Conservation (phyloP, 116 monocot species). For the Zostera marina region DNA sequence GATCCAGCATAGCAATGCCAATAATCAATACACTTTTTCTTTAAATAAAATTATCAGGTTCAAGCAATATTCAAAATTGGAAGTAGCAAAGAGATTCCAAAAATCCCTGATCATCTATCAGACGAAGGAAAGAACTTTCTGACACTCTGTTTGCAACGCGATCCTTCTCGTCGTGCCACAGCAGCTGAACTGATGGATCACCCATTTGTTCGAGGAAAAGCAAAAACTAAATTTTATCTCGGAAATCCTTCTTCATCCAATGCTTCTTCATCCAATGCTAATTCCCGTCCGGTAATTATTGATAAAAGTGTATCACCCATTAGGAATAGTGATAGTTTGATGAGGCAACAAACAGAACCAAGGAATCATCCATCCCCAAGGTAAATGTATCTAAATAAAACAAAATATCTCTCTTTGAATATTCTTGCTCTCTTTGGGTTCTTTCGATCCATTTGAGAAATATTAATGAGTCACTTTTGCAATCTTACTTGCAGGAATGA, state of each 20-base stretch:
- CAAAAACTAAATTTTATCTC: constrained; percentile 22
- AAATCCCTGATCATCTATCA: constrained; percentile 74
- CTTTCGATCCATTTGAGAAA: too few relatives aligned
- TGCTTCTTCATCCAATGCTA: not conserved
- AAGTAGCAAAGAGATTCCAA: constrained; percentile 87
- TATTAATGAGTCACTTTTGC: too few relatives aligned
- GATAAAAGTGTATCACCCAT: too few relatives aligned
- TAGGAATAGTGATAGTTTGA: too few relatives aligned
- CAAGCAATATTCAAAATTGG: constrained; percentile 96
- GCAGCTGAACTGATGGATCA: constrained; percentile 74
- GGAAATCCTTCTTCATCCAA: constrained; percentile 4
- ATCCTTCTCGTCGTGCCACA: constrained; percentile 60
- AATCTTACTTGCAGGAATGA: too few relatives aligned
- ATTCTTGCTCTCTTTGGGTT: too few relatives aligned
- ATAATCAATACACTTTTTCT: constrained; percentile 1
- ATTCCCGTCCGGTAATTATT: too few relatives aligned
- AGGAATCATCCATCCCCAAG: too few relatives aligned
- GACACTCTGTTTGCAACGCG: constrained; percentile 71
- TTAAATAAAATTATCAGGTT: constrained; percentile 28
- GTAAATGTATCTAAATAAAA: too few relatives aligned
- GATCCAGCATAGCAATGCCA: not conserved
- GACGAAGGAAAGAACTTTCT: constrained; percentile 61
- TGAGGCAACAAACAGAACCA: too few relatives aligned
- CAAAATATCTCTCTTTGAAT: too few relatives aligned
- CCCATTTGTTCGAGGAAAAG: constrained; percentile 66